Evolutionary conservation across 805 yeast species (phyloP), one percentile per base, ranked within the genome.

Genomic region (Wickerhamomyces queroliae): DNA sequence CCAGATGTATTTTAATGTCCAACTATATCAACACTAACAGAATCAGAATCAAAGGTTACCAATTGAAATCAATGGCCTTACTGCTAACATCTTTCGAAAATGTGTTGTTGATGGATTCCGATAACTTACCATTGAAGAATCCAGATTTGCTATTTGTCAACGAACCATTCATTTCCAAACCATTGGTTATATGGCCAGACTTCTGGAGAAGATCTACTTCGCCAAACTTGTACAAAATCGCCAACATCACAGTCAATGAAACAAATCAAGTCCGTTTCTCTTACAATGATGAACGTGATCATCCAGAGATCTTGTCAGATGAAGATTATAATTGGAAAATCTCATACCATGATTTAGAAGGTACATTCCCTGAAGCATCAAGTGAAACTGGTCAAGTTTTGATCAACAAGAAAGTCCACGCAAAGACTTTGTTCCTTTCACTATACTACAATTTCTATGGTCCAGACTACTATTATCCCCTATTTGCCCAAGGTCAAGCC

Each of bases 21-120:
- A 62, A 65, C 15, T 67, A 72, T 32, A 62, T 72, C 51, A 52
- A 56, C 22, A 58, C 62, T 25, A 69, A 70, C 40, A 54, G 58
- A 28, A 62, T 80, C 37, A 62, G 69, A 68, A 8, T 72, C 57
- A 50, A 67, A 57, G 63, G 69, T 4, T 87, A 80, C 58, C 95
- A 86, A 49, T 72, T 75, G 52, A 87, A 87, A 56, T 72, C 82
- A 0, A 69, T 86, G 53, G 88, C 95, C 1, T 52, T 86, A 25
- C 62, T 85, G 43, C 77, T 82, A n/a, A 82, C 91, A 1, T 69
- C 79, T 33, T 86, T 85, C 58, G 83, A 84, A 49, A 77, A 83
- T 46, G 78, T 81, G n/a, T 65, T 84, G 47, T 67, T 83, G 38
- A 55, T 84, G 46, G 95, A 86, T 53, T 76, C 89, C 34, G 95